Percentiles rank a stretch among this genome's conserved stretches.
phyloP scores from a whole-genome alignment of 352 stramenopile species.

The Aphanomyces stellatus region DNA sequence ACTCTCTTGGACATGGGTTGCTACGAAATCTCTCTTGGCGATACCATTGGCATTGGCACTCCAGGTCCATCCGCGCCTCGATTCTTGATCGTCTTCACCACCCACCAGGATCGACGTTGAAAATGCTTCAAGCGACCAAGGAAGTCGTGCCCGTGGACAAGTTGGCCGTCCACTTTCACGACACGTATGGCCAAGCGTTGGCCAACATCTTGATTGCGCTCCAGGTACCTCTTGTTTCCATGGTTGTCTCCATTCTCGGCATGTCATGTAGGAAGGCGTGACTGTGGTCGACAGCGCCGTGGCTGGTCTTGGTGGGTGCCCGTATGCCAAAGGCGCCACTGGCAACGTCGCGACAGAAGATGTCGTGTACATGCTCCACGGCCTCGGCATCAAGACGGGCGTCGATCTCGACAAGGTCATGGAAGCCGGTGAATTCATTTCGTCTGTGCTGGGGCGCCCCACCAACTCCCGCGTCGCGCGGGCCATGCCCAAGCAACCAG shows the following conservation, averaged over 20 bases:
- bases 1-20: slow-evolving; percentile 91
- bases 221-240: slow-evolving; percentile 36
- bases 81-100: background rate
- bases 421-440: slow-evolving; percentile 85
- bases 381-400: slow-evolving; percentile 90
- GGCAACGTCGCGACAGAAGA: slow-evolving; percentile 97
- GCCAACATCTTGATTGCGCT: slow-evolving; percentile 91
- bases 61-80: slow-evolving; percentile 35
- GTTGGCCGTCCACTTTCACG: slow-evolving; percentile 95
- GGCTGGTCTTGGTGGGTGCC: slow-evolving; percentile 92
- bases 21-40: slow-evolving; percentile 92
- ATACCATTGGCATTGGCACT: slow-evolving; percentile 91
- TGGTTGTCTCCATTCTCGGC: background rate
- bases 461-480: slow-evolving; percentile 85
- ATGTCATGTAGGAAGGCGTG: slow-evolving; percentile 74
- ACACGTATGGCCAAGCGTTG: slow-evolving; percentile 95
- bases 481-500: no score
- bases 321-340: slow-evolving; percentile 93
- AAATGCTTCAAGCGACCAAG: slow-evolving; percentile 74
- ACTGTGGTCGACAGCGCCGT: slow-evolving; percentile 92
- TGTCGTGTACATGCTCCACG: slow-evolving; percentile 96
- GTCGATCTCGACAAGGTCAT: slow-evolving; percentile 92
- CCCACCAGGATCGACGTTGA: slow-evolving; percentile 53
- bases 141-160: slow-evolving; percentile 72
- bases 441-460: slow-evolving; percentile 48